These are phyloP conservation scores for Didymella glomerata DNA, from an alignment of 2,329 filamentous ascomycete genomes.

Conservation along the genomic window DNA sequence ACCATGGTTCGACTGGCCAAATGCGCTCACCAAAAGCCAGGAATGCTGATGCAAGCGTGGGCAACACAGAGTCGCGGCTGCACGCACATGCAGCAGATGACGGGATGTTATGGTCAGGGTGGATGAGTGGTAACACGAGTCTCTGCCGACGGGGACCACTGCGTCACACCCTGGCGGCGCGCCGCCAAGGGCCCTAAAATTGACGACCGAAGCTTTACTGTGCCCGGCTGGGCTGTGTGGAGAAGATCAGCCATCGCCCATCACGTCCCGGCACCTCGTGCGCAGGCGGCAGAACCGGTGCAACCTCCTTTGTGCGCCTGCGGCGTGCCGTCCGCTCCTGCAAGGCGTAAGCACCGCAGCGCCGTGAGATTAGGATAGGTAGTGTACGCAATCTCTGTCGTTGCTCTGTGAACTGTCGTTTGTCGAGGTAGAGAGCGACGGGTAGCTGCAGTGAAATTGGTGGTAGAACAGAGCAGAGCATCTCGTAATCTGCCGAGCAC, in stretches of 20 bases:
- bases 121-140: constrained; percentile 43
- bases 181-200: constrained; percentile 39
- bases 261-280: constrained; percentile 26
- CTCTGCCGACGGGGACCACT: constrained; percentile 43
- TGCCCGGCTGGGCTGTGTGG: constrained; percentile 35
- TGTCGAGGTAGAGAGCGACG: neutral
- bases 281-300: constrained; percentile 16
- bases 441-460: constrained; percentile 6
- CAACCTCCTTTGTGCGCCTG: constrained; percentile 20
- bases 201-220: constrained; percentile 46
- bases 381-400: constrained; percentile 3
- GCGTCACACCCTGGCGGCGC: constrained; percentile 35
- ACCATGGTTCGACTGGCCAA: constrained; percentile 20
- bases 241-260: constrained; percentile 36
- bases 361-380: constrained; percentile 6
- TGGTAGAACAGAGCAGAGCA: constrained; percentile 6
- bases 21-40: constrained; percentile 41
- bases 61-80: constrained; percentile 35
- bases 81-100: constrained; percentile 44
- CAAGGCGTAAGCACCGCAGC: constrained; percentile 20
- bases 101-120: constrained; percentile 42
- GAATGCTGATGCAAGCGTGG: constrained; percentile 37
- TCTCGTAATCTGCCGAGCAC: constrained; percentile 1
- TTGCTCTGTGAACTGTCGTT: neutral
- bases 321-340: constrained; percentile 16